Base-by-base conservation (phyloP, 805 yeast genomes). In the Tetrapisispora iriomotensis region DNA sequence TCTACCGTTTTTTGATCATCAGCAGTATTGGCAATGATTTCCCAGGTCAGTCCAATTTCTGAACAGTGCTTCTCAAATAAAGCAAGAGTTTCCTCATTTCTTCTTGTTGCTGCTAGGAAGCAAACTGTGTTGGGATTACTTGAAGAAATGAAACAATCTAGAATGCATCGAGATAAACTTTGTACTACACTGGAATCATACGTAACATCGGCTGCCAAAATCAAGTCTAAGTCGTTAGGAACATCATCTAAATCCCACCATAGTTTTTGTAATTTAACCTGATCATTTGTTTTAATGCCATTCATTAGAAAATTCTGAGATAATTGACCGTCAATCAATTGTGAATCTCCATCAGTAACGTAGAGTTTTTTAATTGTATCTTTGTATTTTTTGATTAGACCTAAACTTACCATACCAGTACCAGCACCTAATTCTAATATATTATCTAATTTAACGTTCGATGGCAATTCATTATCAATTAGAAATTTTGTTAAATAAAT, bases 141-240 rank as follows among this genome's bases (percentile, higher is more conserved):
- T 7, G 31, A 25, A 6, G 20, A 20, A n/a, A 32, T 27, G 14
- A 54, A 45, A 18, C 49, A 56, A 37, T 48, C 51, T 12, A 19
- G 44, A 2, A 82, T 52, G 9, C 79, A 71, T 4, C 52, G 44
- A n/a, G 75, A 68, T 29, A 88, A 65, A 19, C 61, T 61, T 0
- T 77, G 76, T 17, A 85, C 67, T 3, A 77, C 66, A 3, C 71
- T 62, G 2, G 75, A 55, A 51, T 88, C 96, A 58, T 83, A 88
- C 0, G 95, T 85, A 12, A 88, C 85, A 58, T 88, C 97, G 0
- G 96, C 92, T 0, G 88, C 95, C 3, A 85, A 52, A 0, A 86
- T 62, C 1, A 78, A 57, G 48, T 79, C 77, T 3, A 66, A 58
- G 9, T 50, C 40, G 0, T 59, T 51, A 2, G 74, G 73, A 1